Conservation (phyloP, 2,329 filamentous ascomycete genomes). For the Myriosclerotinia duriaeana region DNA sequence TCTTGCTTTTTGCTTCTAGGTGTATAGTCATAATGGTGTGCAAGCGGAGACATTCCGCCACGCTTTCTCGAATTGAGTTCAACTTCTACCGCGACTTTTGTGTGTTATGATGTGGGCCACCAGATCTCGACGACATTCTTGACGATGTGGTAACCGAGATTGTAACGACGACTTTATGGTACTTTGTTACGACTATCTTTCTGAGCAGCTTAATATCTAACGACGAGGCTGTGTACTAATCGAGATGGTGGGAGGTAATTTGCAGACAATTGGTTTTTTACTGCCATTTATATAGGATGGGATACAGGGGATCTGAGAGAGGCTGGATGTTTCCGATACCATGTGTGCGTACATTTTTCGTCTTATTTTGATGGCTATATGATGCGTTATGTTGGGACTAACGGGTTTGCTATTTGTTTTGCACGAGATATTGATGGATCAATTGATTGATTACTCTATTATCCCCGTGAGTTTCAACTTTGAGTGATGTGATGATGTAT, state of each 20-base stretch:
- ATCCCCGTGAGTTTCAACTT: background rate
- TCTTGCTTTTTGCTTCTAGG: background rate
- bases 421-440: background rate
- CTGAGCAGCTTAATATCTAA: background rate
- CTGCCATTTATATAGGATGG: background rate
- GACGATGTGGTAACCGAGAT: background rate
- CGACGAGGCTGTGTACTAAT: background rate
- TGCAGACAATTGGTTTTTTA: background rate
- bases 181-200: background rate
- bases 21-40: background rate
- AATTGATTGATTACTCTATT: fast-evolving
- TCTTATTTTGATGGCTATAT: too few relatives aligned
- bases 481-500: background rate
- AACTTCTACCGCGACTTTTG: background rate
- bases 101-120: background rate
- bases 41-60: background rate
- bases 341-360: background rate
- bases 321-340: background rate
- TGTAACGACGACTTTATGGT: too few relatives aligned
- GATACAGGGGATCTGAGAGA: background rate
- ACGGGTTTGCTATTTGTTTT: background rate
- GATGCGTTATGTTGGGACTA: too few relatives aligned
- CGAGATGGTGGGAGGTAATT: background rate
- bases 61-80: background rate
- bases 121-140: background rate